phyloP scores from a whole-genome alignment of 768 basidiomycete genomes.

The Amanita rimosa region DNA sequence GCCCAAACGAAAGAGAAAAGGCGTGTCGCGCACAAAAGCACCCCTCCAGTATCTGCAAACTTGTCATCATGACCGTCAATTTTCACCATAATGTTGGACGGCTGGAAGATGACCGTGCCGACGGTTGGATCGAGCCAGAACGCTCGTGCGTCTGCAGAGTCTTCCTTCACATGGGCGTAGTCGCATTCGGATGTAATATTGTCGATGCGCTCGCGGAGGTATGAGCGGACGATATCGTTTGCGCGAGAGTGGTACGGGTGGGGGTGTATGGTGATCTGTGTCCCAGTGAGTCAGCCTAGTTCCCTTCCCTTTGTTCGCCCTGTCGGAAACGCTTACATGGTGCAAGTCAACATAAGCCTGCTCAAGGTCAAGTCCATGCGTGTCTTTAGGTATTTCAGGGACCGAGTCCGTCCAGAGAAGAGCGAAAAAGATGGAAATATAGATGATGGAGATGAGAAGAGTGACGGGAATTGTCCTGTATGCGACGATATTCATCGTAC shows the following conservation, averaged over 20 bases:
- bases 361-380: conserved; percentile 34
- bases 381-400: conserved; percentile 29
- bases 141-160: conserved; percentile 16
- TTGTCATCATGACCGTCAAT: conserved; percentile 37
- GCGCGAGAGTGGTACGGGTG: conserved; percentile 73
- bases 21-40: conserved; percentile 38
- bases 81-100: conserved; percentile 57
- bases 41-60: conserved; percentile 25
- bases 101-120: conserved; percentile 45
- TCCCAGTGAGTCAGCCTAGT: conserved; percentile 10
- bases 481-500: not conserved
- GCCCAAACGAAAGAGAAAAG: not conserved
- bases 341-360: conserved; percentile 52
- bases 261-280: conserved; percentile 51
- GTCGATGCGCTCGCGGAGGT: conserved; percentile 44
- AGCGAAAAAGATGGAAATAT: conserved; percentile 32
- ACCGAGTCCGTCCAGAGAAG: conserved; percentile 40
- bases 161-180: conserved; percentile 41
- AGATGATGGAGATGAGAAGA: conserved; percentile 34
- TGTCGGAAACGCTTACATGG: conserved; percentile 21
- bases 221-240: conserved; percentile 55
- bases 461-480: conserved; percentile 18
- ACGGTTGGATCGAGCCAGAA: conserved; percentile 8
- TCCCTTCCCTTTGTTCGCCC: not conserved
- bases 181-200: conserved; percentile 29